Conservation (phyloP, 163 green algal species). For the Volvox carteri region DNA sequence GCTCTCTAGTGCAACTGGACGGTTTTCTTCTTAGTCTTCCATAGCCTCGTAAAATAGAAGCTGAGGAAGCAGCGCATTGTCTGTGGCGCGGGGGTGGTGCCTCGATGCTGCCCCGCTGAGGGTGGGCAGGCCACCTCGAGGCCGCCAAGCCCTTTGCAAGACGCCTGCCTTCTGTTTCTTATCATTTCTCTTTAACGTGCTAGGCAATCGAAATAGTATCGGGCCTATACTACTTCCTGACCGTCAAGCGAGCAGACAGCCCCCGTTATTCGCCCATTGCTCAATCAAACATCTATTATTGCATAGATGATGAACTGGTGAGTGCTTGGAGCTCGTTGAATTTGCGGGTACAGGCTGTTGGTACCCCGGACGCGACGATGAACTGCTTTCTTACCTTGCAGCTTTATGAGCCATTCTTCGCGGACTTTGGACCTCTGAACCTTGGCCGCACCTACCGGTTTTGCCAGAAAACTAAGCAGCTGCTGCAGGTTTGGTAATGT, state of each 20-base stretch:
- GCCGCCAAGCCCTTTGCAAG: not conserved
- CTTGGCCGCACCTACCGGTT: slow-evolving; percentile 88
- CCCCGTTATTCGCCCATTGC: slow-evolving; percentile 48
- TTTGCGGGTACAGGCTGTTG: not conserved
- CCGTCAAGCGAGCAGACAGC: slow-evolving; percentile 62
- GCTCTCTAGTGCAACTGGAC: not conserved
- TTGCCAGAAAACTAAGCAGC: slow-evolving; percentile 76
- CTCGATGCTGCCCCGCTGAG: not conserved
- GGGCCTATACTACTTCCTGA: slow-evolving; percentile 73
- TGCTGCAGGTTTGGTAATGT: slow-evolving; percentile 73
- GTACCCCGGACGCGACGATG: not conserved
- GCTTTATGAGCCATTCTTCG: slow-evolving; percentile 94
- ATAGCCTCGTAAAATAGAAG: not conserved
- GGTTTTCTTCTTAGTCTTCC: not conserved
- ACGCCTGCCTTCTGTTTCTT: not conserved
- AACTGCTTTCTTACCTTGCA: slow-evolving; percentile 38
- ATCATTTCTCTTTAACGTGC: not conserved
- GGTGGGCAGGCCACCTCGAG: not conserved
- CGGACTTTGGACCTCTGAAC: slow-evolving; percentile 95
- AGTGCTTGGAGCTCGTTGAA: not conserved
- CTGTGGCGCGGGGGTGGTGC: not conserved
- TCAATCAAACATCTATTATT: slow-evolving; percentile 69
- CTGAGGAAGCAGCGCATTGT: not conserved
- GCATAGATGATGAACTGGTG: slow-evolving; percentile 83
- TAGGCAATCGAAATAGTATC: slow-evolving; percentile 78